A percentile compares a stretch with the other conserved stretches of the same genome.
Evolutionary conservation across 441 rosid species (phyloP).

Genomic region (Lepidium campestre): DNA sequence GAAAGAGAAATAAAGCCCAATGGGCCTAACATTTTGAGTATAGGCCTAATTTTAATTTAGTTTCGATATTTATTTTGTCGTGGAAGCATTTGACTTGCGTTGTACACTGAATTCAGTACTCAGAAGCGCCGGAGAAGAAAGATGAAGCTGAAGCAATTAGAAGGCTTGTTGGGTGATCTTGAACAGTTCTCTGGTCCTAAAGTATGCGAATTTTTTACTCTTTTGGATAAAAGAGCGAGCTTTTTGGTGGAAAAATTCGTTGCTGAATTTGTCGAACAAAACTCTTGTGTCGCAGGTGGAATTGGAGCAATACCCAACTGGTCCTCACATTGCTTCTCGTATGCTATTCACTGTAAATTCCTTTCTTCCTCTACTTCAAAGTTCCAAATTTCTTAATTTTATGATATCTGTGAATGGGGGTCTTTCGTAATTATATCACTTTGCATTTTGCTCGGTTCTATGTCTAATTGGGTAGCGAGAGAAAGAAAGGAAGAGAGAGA

Average conservation of each 20-base stretch:
- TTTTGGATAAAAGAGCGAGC: not conserved
- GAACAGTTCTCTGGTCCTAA: slow-evolving; percentile 71
- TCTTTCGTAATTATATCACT: not conserved
- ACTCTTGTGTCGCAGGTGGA: slow-evolving; percentile 49
- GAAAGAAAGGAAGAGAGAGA: not conserved
- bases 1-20: not conserved
- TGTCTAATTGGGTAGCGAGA: not conserved
- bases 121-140: slow-evolving; percentile 17
- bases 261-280: not conserved
- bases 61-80: not conserved
- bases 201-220: slow-evolving; percentile 28
- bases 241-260: not conserved
- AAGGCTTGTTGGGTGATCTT: slow-evolving; percentile 68
- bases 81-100: not conserved
- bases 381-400: not conserved
- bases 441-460: not conserved
- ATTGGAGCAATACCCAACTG: slow-evolving; percentile 93
- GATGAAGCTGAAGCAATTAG: slow-evolving; percentile 92
- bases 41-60: not conserved
- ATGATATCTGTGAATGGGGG: not conserved
- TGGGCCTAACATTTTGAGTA: not conserved
- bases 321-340: slow-evolving; percentile 96
- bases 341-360: slow-evolving; percentile 67
- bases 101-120: not conserved
- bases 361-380: not conserved